phyloP scores from a whole-genome alignment of 2,329 filamentous ascomycete species.

The Fusarium multiceps region DNA sequence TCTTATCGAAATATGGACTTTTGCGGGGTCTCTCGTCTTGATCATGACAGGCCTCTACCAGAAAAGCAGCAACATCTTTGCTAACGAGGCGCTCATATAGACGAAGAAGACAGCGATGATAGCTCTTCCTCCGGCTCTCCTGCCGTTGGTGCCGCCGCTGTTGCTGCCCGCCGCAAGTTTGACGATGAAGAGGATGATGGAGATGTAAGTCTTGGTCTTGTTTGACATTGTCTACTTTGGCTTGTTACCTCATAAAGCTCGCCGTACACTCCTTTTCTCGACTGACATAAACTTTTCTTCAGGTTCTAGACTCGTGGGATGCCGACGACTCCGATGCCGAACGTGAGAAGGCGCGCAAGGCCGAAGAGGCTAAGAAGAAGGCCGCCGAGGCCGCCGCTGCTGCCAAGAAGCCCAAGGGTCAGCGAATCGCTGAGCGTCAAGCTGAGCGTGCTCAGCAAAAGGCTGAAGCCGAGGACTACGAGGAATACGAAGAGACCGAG shows the following conservation, averaged over 20 bases:
- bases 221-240: background rate
- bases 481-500: slow-evolving; percentile 79
- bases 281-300: slow-evolving; percentile 15
- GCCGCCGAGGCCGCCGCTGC: slow-evolving; percentile 88
- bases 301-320: slow-evolving; percentile 98
- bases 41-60: slow-evolving; percentile 2
- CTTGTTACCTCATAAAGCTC: background rate
- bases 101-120: slow-evolving; percentile 56
- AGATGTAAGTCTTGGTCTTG: slow-evolving; percentile 70
- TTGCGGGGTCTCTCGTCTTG: slow-evolving; percentile 23
- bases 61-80: background rate
- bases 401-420: slow-evolving; percentile 88
- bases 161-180: slow-evolving; percentile 70
- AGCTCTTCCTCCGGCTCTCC: slow-evolving; percentile 53
- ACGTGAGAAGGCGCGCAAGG: slow-evolving; percentile 93
- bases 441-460: slow-evolving; percentile 66
- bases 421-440: slow-evolving; percentile 85
- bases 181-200: slow-evolving; percentile 90
- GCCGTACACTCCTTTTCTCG: too few species aligned
- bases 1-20: slow-evolving; percentile 22
- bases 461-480: slow-evolving; percentile 65
- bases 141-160: slow-evolving; percentile 52
- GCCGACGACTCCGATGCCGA: slow-evolving; percentile 96
- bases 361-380: slow-evolving; percentile 85
- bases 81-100: slow-evolving; percentile 42